Base-by-base conservation (phyloP, 768 basidiomycete genomes). In the Rhodotorula graminis region DNA sequence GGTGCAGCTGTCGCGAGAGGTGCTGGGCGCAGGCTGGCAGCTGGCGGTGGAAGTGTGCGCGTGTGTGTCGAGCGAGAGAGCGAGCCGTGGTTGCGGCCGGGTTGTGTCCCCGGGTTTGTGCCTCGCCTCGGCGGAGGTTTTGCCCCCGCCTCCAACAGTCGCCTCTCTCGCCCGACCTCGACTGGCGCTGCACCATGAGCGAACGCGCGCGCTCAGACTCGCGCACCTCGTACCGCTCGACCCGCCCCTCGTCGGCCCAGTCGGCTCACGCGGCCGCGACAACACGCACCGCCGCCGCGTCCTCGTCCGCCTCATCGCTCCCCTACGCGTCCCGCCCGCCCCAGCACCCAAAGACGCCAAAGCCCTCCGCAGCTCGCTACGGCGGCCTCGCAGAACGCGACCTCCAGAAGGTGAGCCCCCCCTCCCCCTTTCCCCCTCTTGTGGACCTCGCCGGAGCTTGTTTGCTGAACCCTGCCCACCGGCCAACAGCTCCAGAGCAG, bases 381-480 rank as follows among this genome's bases (percentile, higher is more conserved):
- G 76, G 76, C 1, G 76, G 76, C 21, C 56, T 77, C 8, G 70
- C 73, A 25, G 76, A 71, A 64, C 70, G 70, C 56, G 70, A 77
- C 23, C n/a, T 77, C 0, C 67, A 70, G 42, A 67, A 74, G 61
- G 73, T 77, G 10, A 29, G 65, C 25, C 0, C 27, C 23, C 33
- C 23, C 52, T 21, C 19, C 23, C 23, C 12, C 40, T 31, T 31
- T 0, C 18, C 2, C n/a, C 7, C 25, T 46, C 21, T 18, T 15
- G 10, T 27, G 31, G 15, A 42, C 19, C 37, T 37, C 21, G 21
- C 23, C 15, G 21, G 9, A 15, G n/a, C 25, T 27, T 60, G 58
- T 60, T 60, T 40, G 5, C 61, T 37, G 29, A 53, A 29, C 37
- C 15, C 16, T 27, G 29, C n/a, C 23, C 40, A 12, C 23, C 44